These are phyloP conservation scores for Vanrija humicola DNA, from an alignment of 1,284 basidiomycete species.

Conservation along the genomic window DNA sequence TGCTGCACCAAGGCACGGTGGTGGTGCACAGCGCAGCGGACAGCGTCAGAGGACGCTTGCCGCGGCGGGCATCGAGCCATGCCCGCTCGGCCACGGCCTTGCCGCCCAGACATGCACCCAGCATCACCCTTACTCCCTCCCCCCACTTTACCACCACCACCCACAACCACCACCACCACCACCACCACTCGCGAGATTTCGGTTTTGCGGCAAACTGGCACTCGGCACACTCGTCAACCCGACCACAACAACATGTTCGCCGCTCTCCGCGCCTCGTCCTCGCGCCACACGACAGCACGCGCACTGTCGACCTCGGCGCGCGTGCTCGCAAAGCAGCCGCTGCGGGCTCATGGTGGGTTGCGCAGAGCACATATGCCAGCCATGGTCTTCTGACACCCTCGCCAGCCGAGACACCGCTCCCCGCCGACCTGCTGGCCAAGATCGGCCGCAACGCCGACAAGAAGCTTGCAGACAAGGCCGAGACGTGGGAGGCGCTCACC, in stretches of 20 bases:
- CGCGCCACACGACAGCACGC: slow-evolving; percentile 10
- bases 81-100: no score
- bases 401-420: slow-evolving; percentile 28
- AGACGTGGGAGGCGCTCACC: slow-evolving; percentile 37
- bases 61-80: no score
- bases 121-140: no score
- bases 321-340: slow-evolving; percentile 24
- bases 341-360: slow-evolving; percentile 20
- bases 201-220: no score
- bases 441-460: slow-evolving; percentile 44
- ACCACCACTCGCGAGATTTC: no score
- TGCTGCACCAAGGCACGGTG: no score
- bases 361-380: slow-evolving; percentile 1
- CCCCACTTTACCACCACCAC: no score
- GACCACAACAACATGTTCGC: slow-evolving; percentile 17
- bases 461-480: slow-evolving; percentile 29
- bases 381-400: neutral
- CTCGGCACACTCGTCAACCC: neutral
- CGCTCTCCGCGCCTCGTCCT: slow-evolving; percentile 27
- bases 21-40: no score
- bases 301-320: slow-evolving; percentile 21
- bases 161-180: no score
- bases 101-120: no score
- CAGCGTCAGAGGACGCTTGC: no score
- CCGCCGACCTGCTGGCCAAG: slow-evolving; percentile 31